Conservation (phyloP, 805 yeast genomes). For the Kazachstania bromeliacearum region DNA sequence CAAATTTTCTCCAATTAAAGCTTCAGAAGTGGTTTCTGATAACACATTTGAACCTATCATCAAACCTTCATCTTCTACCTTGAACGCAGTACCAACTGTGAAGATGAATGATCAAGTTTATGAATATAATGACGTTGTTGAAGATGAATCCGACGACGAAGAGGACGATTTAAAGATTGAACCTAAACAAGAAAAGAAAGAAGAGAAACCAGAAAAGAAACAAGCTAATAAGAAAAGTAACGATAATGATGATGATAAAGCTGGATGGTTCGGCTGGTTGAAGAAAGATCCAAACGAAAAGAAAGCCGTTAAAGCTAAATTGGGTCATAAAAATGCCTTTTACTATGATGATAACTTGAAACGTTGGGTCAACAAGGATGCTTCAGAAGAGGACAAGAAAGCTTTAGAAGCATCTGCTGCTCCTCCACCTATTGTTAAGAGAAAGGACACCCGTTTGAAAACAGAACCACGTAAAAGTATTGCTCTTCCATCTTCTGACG, state of each 20-base stretch:
- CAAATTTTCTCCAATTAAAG: conserved; percentile 17
- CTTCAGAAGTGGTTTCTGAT: conserved; percentile 3
- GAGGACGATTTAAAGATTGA: conserved; percentile 12
- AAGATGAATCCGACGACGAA: conserved; percentile 35
- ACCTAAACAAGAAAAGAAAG: conserved; percentile 9
- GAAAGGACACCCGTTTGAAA: conserved; percentile 26
- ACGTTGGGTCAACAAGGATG: conserved; percentile 76
- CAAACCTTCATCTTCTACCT: conserved; percentile 17
- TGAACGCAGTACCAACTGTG: conserved; percentile 7
- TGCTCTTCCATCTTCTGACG: conserved; percentile 23
- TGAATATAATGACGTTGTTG: conserved; percentile 40
- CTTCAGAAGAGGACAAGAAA: conserved; percentile 55
- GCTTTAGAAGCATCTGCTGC: conserved; percentile 56
- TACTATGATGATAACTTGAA: conserved; percentile 74
- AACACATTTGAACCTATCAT: conserved; percentile 22
- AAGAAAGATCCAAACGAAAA: conserved; percentile 53
- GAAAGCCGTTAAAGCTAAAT: conserved; percentile 71
- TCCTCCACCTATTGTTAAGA: conserved; percentile 44
- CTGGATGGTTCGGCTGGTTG: conserved; percentile 54
- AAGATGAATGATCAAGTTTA: conserved; percentile 19
- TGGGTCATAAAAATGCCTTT: conserved; percentile 65
- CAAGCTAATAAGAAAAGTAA: conserved; percentile 12
- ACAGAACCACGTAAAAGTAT: conserved; percentile 29
- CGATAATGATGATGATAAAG: conserved; percentile 12
- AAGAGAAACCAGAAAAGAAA: conserved; percentile 17